phyloP scores from a whole-genome alignment of 2,329 filamentous ascomycete genomes.

The Calonectria hawksworthii region DNA sequence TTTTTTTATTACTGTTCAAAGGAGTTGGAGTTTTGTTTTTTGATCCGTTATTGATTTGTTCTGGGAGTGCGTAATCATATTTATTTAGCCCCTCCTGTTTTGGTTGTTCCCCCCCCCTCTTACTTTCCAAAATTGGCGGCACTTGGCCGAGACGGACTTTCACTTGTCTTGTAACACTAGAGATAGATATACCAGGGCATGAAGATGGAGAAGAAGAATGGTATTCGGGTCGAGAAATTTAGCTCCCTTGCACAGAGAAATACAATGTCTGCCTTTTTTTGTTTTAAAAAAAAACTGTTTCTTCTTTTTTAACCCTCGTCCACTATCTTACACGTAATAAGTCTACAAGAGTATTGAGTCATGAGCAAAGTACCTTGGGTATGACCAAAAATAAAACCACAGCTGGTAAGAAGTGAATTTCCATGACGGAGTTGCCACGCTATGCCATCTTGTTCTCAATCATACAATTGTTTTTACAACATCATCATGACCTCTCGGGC shows the following conservation, averaged over 20 bases:
- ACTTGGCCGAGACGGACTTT: slow-evolving; percentile 27
- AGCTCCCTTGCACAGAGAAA: slow-evolving; percentile 23
- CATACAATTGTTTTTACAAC: slow-evolving; percentile 47
- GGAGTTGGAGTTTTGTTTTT: slow-evolving; percentile 25
- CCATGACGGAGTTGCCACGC: slow-evolving; percentile 10
- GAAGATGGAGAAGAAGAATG: slow-evolving; percentile 29
- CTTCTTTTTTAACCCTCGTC: neutral
- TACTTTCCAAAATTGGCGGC: slow-evolving; percentile 36
- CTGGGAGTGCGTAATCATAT: slow-evolving; percentile 29
- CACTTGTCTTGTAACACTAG: slow-evolving; percentile 46
- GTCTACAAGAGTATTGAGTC: slow-evolving; percentile 37
- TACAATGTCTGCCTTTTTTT: slow-evolving; percentile 23
- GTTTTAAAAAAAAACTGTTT: neutral
- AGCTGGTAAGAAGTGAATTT: slow-evolving; percentile 14
- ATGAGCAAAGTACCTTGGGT: slow-evolving; percentile 11
- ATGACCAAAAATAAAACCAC: slow-evolving; percentile 20
- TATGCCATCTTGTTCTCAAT: slow-evolving; percentile 27
- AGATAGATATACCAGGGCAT: slow-evolving; percentile 46
- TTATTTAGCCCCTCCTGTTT: neutral
- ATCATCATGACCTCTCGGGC: slow-evolving; percentile 33
- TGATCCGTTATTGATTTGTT: neutral
- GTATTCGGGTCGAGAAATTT: slow-evolving; percentile 19
- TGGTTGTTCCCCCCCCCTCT: slow-evolving; percentile 12
- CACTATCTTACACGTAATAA: slow-evolving; percentile 10
- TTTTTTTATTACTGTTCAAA: slow-evolving; percentile 3